Conservation (phyloP, 1,284 basidiomycete species). For the Coriolopsis trogii region DNA sequence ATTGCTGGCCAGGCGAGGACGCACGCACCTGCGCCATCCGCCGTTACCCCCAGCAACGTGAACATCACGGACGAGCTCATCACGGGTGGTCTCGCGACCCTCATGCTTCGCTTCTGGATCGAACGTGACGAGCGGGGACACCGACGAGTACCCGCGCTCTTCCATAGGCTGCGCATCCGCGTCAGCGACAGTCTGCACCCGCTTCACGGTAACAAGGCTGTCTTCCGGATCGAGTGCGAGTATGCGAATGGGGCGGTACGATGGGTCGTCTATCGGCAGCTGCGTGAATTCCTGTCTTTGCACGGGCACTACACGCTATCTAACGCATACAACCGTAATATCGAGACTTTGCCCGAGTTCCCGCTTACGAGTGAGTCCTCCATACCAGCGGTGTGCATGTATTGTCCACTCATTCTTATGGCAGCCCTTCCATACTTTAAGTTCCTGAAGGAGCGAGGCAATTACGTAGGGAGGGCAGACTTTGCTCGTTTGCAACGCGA, state of each 20-base stretch:
- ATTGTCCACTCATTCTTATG: not conserved
- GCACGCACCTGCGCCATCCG: constrained; percentile 41
- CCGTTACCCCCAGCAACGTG: constrained; percentile 55
- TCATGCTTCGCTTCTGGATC: constrained; percentile 89
- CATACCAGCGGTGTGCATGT: too few species aligned
- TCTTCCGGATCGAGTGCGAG: constrained; percentile 95
- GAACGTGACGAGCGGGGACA: constrained; percentile 90
- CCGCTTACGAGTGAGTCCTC: constrained; percentile 77
- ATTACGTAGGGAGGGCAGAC: constrained; percentile 63
- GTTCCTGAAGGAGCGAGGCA: constrained; percentile 64
- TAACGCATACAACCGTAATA: constrained; percentile 73
- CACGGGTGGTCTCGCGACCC: constrained; percentile 77
- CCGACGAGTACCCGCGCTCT: constrained; percentile 83
- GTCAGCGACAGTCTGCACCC: constrained; percentile 88
- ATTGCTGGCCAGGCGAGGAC: constrained; percentile 43
- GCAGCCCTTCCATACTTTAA: constrained; percentile 88
- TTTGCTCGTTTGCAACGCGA: constrained; percentile 84
- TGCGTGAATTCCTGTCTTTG: constrained; percentile 90
- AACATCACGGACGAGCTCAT: constrained; percentile 88
- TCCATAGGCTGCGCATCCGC: constrained; percentile 85
- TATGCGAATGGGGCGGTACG: constrained; percentile 94
- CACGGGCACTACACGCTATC: constrained; percentile 92
- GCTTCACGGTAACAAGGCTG: constrained; percentile 74
- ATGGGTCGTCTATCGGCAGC: constrained; percentile 96
- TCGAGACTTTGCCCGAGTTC: constrained; percentile 89